Conservation (phyloP, 257 asterid species). For the Primulina eburnea region DNA sequence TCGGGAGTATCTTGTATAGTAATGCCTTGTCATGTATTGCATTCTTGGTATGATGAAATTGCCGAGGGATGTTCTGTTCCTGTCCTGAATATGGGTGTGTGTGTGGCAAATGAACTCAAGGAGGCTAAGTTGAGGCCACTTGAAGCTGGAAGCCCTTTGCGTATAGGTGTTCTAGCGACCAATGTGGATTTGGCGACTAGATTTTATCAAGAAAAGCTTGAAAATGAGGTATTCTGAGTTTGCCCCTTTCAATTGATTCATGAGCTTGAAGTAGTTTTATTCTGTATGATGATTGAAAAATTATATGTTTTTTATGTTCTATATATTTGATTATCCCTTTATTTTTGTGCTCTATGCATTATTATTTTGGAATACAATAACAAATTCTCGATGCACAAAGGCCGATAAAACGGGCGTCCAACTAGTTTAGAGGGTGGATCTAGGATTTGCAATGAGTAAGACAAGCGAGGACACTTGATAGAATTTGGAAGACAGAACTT, state of each 20-base stretch:
- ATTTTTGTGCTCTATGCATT: background rate
- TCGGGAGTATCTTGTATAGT: slow-evolving; percentile 60
- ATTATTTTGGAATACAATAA: no score
- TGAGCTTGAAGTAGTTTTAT: background rate
- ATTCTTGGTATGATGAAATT: slow-evolving; percentile 62
- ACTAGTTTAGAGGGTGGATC: background rate
- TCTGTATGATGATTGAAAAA: background rate
- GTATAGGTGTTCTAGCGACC: background rate
- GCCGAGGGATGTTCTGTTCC: slow-evolving; percentile 60
- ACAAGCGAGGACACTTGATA: background rate
- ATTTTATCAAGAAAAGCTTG: background rate
- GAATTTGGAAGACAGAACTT: background rate
- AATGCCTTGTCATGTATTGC: slow-evolving; percentile 71
- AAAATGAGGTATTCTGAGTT: background rate
- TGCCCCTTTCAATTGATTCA: background rate
- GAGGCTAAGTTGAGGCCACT: slow-evolving; percentile 1
- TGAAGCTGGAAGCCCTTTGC: background rate
- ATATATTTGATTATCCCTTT: background rate
- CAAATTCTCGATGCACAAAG: background rate
- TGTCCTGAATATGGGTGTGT: slow-evolving; percentile 64
- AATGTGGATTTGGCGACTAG: background rate
- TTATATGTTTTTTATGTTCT: background rate
- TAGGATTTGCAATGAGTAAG: background rate
- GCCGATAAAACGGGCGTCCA: background rate
- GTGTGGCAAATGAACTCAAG: slow-evolving; percentile 42